phyloP scores from a whole-genome alignment of 768 basidiomycete genomes.

The Suillus lakei region DNA sequence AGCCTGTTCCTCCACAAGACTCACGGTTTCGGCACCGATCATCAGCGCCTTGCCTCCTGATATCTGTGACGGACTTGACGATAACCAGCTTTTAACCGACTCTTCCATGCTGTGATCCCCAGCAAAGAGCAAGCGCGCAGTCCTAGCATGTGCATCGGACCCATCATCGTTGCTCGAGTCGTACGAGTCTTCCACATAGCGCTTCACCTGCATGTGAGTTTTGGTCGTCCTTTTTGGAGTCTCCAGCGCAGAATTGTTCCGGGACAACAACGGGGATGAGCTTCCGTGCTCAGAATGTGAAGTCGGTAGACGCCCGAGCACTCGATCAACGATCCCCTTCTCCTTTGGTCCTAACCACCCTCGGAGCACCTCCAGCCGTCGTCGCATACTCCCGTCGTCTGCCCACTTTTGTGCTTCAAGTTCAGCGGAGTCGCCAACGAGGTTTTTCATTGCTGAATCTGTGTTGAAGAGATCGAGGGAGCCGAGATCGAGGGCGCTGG shows the following conservation, averaged over 20 bases:
- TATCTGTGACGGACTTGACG: constrained; percentile 18
- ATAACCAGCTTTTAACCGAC: constrained; percentile 20
- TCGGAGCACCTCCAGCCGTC: constrained; percentile 50
- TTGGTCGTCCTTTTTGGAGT: no score
- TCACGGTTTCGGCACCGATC: neutral
- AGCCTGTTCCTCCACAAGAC: neutral
- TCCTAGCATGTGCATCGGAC: constrained; percentile 55
- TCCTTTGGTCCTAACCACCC: constrained; percentile 43
- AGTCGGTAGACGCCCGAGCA: constrained; percentile 23
- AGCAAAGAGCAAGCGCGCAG: constrained; percentile 58
- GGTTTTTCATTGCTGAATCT: constrained; percentile 65
- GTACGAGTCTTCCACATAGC: constrained; percentile 44
- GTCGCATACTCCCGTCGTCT: constrained; percentile 47
- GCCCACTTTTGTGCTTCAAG: constrained; percentile 59
- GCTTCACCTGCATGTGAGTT: neutral
- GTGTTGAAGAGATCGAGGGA: constrained; percentile 31
- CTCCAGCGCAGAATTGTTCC: neutral
- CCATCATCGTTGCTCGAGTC: constrained; percentile 45
- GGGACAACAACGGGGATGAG: neutral
- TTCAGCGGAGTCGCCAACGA: constrained; percentile 59
- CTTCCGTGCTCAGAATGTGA: neutral
- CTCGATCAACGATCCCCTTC: constrained; percentile 43
- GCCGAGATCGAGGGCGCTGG: constrained; percentile 9
- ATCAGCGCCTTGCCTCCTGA: neutral
- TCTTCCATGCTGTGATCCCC: constrained; percentile 36